A percentile compares a stretch with the other conserved stretches of the same genome.
phyloP scores from a whole-genome alignment of 106 monocot genomes.

The Allium fistulosum region DNA sequence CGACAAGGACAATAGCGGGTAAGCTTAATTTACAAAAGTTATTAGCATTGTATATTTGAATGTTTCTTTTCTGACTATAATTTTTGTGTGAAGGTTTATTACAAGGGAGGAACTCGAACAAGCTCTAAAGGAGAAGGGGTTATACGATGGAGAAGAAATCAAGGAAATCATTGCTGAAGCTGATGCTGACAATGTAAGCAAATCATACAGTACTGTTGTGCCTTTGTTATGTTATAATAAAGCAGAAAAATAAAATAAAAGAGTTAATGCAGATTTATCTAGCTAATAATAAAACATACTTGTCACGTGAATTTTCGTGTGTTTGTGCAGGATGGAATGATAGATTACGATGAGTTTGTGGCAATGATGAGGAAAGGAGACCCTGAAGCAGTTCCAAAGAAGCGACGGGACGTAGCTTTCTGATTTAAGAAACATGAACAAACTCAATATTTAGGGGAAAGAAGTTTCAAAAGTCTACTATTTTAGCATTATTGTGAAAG shows the following conservation, averaged over 20 bases:
- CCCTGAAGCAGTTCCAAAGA: slow-evolving; percentile 9
- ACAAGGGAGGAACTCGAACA: slow-evolving; percentile 88
- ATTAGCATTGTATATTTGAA: neutral
- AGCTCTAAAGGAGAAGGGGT: slow-evolving; percentile 61
- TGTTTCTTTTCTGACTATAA: neutral
- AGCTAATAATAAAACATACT: neutral
- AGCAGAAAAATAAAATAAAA: neutral
- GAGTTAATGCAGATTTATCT: neutral
- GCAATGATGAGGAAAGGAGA: slow-evolving; percentile 26
- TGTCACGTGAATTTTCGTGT: neutral
- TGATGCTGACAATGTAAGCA: slow-evolving; percentile 77
- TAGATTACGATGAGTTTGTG: slow-evolving; percentile 21
- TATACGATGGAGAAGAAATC: slow-evolving; percentile 66
- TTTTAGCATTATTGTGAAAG: neutral
- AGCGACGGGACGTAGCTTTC: slow-evolving; percentile 3
- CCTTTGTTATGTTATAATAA: neutral
- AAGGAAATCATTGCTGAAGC: slow-evolving; percentile 73
- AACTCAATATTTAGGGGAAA: neutral
- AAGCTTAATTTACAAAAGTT: neutral
- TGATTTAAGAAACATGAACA: neutral
- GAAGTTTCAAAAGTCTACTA: neutral
- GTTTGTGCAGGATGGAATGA: slow-evolving; percentile 14
- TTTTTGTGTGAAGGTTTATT: slow-evolving; percentile 34
- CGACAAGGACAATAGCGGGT: slow-evolving; percentile 75
- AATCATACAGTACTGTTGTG: neutral